Evolutionary conservation across 164 flowering plant genomes (phyloP), one percentile per base, ranked within the genome.

Genomic region (Piper betle): DNA sequence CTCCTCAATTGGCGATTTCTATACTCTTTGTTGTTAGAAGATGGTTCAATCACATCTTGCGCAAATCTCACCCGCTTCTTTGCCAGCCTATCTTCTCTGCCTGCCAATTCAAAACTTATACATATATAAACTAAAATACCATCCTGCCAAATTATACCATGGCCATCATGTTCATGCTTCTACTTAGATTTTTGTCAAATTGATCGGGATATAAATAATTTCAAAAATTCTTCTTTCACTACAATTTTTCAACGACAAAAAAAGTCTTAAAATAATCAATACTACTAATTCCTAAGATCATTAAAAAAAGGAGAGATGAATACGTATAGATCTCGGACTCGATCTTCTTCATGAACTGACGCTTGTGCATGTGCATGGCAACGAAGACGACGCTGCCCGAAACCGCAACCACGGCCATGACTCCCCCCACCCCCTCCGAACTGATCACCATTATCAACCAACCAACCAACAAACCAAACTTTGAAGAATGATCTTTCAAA

Each of bases 321-420:
- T 37, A 37, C 55, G 55, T 66, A 63, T 79, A 66, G 5, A 85
- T 18, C 74, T 87, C 82, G 5, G 64, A 68, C 72, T 88, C 89
- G 17, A 88, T 70, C 57, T 79, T 72, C 71, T 82, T 80, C 89
- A 85, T 82, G 82, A 85, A 4, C 62, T 87, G 85, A 41, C 84
- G 91, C 55, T 75, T 84, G 43, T 88, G 91, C 17, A 72, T 61
- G 68, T 83, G 85, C 39, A 79, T 66, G 39, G 86, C 86, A 20
- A 88, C 64, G 41, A 82, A 62, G 9, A 73, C 88, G 0, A 87
- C 85, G 63, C 98, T 81, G 33, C 96, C 91, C 1, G 96, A 86
- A 12, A 87, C 86, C 0, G 90, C 96, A 17, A 86, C 77, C 37
- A 81, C 96, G 6, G 91, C 85, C 88, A 86, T 76, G 66, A 79